phyloP scores from a whole-genome alignment of 2,329 filamentous ascomycete genomes.

The Ophiostoma sp. region DNA sequence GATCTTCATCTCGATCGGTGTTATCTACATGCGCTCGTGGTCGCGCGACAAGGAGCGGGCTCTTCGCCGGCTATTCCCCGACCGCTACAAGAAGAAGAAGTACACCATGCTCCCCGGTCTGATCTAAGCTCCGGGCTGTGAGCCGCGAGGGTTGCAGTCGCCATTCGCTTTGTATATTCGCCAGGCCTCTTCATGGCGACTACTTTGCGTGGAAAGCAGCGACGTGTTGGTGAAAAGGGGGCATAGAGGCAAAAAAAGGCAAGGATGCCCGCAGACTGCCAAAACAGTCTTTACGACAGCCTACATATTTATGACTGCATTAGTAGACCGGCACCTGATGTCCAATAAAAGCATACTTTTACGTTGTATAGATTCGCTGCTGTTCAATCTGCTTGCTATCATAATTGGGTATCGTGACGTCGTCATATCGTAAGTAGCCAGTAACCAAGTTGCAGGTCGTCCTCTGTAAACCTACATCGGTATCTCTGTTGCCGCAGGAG shows the following conservation, averaged over 20 bases:
- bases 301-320: not conserved
- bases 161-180: not conserved
- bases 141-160: not conserved
- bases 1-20: conserved; percentile 69
- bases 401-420: conserved; percentile 1
- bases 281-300: not conserved
- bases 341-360: not conserved
- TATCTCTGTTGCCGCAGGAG: not conserved
- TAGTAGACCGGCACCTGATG: not conserved
- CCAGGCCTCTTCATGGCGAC: not conserved
- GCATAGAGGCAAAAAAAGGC: not conserved
- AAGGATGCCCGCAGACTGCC: not conserved
- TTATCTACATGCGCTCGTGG: conserved; percentile 78
- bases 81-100: conserved; percentile 93
- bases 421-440: not conserved
- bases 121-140: conserved; percentile 43
- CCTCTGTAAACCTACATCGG: not conserved
- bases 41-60: conserved; percentile 85
- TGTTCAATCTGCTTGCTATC: not conserved
- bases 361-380: too few species aligned
- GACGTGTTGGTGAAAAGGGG: not conserved
- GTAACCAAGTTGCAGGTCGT: not conserved
- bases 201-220: not conserved
- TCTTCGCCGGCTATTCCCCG: conserved; percentile 84
- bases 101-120: conserved; percentile 76